phyloP scores from a whole-genome alignment of 306 rosid genomes.

The Trifolium dubium region DNA sequence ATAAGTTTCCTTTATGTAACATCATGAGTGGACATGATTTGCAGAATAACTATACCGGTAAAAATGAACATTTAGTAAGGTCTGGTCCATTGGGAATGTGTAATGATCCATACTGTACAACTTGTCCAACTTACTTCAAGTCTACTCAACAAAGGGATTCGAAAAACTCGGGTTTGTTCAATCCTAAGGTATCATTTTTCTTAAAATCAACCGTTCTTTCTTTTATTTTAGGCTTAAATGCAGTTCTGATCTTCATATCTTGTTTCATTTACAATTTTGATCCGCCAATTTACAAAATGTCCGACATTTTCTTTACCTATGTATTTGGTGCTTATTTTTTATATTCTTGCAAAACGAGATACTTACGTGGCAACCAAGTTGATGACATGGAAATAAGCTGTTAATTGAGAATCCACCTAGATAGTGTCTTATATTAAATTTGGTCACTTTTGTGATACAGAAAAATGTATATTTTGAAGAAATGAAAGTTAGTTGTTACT shows the following conservation, averaged over 20 bases:
- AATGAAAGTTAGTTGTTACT: neutral
- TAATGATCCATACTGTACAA: constrained; percentile 86
- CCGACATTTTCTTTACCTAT: neutral
- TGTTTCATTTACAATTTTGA: neutral
- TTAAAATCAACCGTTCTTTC: constrained; percentile 21
- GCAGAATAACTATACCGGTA: constrained; percentile 48
- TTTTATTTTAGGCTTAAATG: neutral
- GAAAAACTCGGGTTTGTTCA: constrained; percentile 55
- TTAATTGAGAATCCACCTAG: too few species aligned
- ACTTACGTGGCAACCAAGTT: too few species aligned
- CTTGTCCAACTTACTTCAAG: constrained; percentile 76
- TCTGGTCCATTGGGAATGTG: constrained; percentile 94
- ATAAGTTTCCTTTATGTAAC: constrained; percentile 46
- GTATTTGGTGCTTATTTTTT: neutral
- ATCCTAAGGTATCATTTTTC: constrained; percentile 54
- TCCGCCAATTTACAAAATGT: neutral
- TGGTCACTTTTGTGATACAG: neutral
- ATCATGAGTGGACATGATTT: constrained; percentile 45
- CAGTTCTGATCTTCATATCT: neutral
- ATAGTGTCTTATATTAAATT: too few species aligned
- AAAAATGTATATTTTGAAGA: neutral
- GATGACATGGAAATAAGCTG: too few species aligned
- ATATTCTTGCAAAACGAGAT: too few species aligned
- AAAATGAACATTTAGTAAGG: constrained; percentile 75
- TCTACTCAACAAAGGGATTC: constrained; percentile 52